phyloP scores from a whole-genome alignment of 2,329 filamentous ascomycete genomes.

The Ophiostoma ips region DNA sequence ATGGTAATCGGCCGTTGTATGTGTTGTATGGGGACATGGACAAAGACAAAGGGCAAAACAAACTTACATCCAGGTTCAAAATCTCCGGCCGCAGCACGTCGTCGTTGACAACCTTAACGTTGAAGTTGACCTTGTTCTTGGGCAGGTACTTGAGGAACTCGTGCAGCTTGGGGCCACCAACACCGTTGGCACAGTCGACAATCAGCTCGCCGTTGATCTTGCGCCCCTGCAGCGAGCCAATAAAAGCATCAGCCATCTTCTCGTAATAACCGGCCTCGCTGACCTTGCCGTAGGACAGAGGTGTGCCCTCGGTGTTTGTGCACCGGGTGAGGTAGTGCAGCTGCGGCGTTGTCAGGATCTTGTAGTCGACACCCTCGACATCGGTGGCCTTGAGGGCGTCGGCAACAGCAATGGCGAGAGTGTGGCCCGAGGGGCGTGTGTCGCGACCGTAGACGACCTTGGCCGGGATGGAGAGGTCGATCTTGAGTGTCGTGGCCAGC shows the following conservation, averaged over 20 bases:
- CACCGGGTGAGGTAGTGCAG: slow-evolving; percentile 93
- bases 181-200: slow-evolving; percentile 93
- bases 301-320: slow-evolving; percentile 80
- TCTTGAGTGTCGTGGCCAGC: slow-evolving; percentile 60
- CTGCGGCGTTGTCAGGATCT: slow-evolving; percentile 91
- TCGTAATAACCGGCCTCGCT: slow-evolving; percentile 91
- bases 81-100: slow-evolving; percentile 81
- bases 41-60: not conserved
- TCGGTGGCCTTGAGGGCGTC: slow-evolving; percentile 66
- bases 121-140: slow-evolving; percentile 46
- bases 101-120: slow-evolving; percentile 84
- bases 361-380: slow-evolving; percentile 68
- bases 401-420: slow-evolving; percentile 63
- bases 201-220: slow-evolving; percentile 62
- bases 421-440: slow-evolving; percentile 81
- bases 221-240: slow-evolving; percentile 63
- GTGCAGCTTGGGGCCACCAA: slow-evolving; percentile 79
- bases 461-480: slow-evolving; percentile 56
- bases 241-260: slow-evolving; percentile 77
- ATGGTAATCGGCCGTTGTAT: too few species aligned
- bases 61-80: slow-evolving; percentile 56
- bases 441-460: slow-evolving; percentile 85
- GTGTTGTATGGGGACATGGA: too few species aligned
- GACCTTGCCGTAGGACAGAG: slow-evolving; percentile 74
- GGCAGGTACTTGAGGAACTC: slow-evolving; percentile 78